These are phyloP conservation scores for Elsinoe arachidis DNA, from an alignment of 2,329 filamentous ascomycete species.

Conservation along the genomic window DNA sequence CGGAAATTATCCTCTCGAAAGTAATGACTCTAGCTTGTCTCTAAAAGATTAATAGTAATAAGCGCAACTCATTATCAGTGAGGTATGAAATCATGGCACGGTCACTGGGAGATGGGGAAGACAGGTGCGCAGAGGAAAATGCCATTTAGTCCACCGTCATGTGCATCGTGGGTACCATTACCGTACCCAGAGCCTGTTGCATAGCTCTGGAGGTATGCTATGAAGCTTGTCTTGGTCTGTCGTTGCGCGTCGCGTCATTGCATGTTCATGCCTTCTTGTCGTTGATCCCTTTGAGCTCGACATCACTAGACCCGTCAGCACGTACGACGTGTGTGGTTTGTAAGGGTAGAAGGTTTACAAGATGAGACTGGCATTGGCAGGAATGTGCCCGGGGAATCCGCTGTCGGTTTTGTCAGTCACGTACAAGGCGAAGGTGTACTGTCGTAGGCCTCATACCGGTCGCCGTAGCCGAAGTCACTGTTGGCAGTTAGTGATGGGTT, in stretches of 20 bases:
- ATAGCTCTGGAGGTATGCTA: not conserved
- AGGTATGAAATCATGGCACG: not conserved
- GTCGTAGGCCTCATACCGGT: conserved; percentile 38
- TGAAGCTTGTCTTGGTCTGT: not conserved
- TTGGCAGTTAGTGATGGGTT: conserved; percentile 10
- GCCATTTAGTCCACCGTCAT: not conserved
- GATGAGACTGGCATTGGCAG: conserved; percentile 63
- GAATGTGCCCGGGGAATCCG: conserved; percentile 72
- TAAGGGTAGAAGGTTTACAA: conserved; percentile 55
- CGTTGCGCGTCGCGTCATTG: not conserved
- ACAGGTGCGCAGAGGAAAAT: not conserved
- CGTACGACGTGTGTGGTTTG: not conserved
- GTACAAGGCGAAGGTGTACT: conserved; percentile 20
- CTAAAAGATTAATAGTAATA: too few species aligned
- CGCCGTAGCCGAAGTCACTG: conserved; percentile 59
- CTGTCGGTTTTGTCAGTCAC: conserved; percentile 33
- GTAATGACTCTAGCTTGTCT: not conserved
- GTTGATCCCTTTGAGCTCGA: conserved; percentile 59
- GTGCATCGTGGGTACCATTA: not conserved
- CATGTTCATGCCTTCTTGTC: conserved; percentile 34
- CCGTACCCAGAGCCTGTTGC: not conserved
- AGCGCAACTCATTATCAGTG: too few species aligned
- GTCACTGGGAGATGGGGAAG: not conserved
- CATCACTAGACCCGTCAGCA: conserved; percentile 44
- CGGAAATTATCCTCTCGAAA: not conserved